phyloP scores from a whole-genome alignment of 2,329 filamentous ascomycete genomes.

The Helicocarpus griseus region DNA sequence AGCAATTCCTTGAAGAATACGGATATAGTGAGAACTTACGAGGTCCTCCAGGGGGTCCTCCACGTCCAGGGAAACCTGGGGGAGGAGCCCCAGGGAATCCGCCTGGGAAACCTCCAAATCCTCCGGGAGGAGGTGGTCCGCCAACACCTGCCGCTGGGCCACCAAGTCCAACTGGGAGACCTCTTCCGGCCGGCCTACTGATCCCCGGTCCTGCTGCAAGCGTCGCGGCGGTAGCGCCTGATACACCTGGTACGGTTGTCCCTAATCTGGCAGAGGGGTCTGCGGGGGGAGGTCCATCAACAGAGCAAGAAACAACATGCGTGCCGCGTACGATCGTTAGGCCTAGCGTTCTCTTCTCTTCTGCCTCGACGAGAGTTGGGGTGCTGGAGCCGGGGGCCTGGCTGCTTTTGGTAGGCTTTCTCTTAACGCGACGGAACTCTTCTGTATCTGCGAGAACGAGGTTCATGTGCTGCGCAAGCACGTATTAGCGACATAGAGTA shows the following conservation, averaged over 20 bases:
- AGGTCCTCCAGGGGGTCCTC: conserved; percentile 41
- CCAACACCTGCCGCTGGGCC: conserved; percentile 85
- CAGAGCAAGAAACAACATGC: conserved; percentile 87
- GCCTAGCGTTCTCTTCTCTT: conserved; percentile 96
- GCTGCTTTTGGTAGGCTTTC: conserved; percentile 66
- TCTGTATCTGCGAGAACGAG: conserved; percentile 96
- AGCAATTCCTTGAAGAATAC: not conserved
- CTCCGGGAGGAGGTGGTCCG: conserved; percentile 57
- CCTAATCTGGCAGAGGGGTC: conserved; percentile 86
- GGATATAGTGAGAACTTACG: conserved; percentile 35
- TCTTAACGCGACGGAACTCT: conserved; percentile 87
- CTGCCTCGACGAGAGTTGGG: conserved; percentile 65
- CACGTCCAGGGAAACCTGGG: conserved; percentile 42
- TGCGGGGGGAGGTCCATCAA: conserved; percentile 89
- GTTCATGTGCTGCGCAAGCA: conserved; percentile 82
- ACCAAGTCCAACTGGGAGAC: conserved; percentile 70
- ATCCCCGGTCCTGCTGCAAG: conserved; percentile 80
- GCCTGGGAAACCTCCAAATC: conserved; percentile 39
- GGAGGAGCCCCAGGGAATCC: conserved; percentile 37
- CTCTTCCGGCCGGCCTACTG: conserved; percentile 80
- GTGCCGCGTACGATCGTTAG: conserved; percentile 90
- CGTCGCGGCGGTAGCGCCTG: conserved; percentile 48
- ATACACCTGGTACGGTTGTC: conserved; percentile 59
- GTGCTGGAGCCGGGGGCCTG: conserved; percentile 47
- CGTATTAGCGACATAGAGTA: not conserved